Evolutionary conservation across 371 early-diverging fungal genomes (phyloP).

Genomic region (Mucor lusitanicus): DNA sequence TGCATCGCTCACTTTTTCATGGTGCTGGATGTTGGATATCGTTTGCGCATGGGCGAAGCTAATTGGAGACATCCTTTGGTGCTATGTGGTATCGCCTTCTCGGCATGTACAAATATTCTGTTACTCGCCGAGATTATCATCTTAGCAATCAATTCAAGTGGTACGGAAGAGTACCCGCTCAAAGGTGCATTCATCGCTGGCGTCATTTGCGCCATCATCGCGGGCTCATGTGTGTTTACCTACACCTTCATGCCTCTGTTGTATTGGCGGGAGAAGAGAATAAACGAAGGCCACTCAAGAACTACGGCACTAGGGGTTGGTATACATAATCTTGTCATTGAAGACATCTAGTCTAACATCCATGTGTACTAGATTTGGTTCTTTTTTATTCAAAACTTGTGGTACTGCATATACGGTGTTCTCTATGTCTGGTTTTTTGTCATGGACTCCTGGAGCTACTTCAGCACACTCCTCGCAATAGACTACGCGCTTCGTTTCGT

Average conservation of each 20-base stretch:
- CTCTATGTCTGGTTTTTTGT: slow-evolving; percentile 25
- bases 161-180: background rate
- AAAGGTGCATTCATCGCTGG: slow-evolving; percentile 8
- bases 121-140: slow-evolving; percentile 8
- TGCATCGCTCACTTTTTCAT: slow-evolving; percentile 14
- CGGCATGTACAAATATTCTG: background rate
- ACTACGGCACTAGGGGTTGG: slow-evolving; percentile 24
- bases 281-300: slow-evolving; percentile 6
- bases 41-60: slow-evolving; percentile 2
- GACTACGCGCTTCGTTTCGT: slow-evolving; percentile 14
- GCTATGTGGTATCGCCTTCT: slow-evolving; percentile 6
- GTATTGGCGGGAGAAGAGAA: slow-evolving; percentile 15
- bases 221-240: slow-evolving; percentile 6
- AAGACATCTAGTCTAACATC: background rate
- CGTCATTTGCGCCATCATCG: slow-evolving; percentile 7
- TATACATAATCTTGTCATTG: background rate
- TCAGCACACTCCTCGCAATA: slow-evolving; percentile 8
- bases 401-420: slow-evolving; percentile 12
- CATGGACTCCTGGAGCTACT: slow-evolving; percentile 8
- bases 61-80: slow-evolving; percentile 17
- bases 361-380: slow-evolving; percentile 17
- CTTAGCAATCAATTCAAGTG: background rate
- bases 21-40: slow-evolving; percentile 16
- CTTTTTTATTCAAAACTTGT: slow-evolving; percentile 14
- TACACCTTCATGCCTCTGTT: slow-evolving; percentile 23